These are phyloP conservation scores for Sphagnum tenellum DNA, from an alignment of 225 moss, liverwort and hornwort species.

Conservation along the genomic window DNA sequence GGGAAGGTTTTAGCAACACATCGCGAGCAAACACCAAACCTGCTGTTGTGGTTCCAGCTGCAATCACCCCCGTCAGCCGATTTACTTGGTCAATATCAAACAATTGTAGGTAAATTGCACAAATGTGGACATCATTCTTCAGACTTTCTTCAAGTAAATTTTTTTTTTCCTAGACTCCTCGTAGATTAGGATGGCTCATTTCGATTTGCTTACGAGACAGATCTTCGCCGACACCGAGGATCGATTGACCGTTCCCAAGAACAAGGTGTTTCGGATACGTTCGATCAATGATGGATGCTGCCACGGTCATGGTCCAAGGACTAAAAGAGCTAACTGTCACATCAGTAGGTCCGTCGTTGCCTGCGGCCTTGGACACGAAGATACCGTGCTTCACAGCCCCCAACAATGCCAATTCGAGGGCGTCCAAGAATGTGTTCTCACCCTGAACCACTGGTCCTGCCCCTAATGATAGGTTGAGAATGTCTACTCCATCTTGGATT, in stretches of 20 bases:
- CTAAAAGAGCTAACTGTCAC: constrained; percentile 38
- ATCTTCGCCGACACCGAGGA: constrained; percentile 18
- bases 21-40: no score
- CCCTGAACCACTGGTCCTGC: constrained; percentile 11
- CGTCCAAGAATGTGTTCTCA: constrained; percentile 28
- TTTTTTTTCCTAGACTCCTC: no score
- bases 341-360: constrained; percentile 29
- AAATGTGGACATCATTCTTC: no score
- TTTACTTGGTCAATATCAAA: no score
- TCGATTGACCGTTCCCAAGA: constrained; percentile 17
- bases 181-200: no score
- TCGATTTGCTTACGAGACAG: constrained; percentile 28
- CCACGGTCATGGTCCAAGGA: constrained; percentile 44
- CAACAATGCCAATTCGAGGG: constrained; percentile 31
- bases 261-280: constrained; percentile 23
- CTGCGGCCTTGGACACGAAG: constrained; percentile 39
- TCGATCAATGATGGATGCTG: constrained; percentile 46
- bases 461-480: constrained; percentile 46
- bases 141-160: no score
- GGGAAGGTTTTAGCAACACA: no score
- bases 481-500: constrained; percentile 31
- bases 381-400: constrained; percentile 31
- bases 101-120: no score
- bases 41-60: no score
- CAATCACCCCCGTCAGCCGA: no score